Evolutionary conservation across 108 stramenopile species (phyloP).

Genomic region (Epithemia pelagica): DNA sequence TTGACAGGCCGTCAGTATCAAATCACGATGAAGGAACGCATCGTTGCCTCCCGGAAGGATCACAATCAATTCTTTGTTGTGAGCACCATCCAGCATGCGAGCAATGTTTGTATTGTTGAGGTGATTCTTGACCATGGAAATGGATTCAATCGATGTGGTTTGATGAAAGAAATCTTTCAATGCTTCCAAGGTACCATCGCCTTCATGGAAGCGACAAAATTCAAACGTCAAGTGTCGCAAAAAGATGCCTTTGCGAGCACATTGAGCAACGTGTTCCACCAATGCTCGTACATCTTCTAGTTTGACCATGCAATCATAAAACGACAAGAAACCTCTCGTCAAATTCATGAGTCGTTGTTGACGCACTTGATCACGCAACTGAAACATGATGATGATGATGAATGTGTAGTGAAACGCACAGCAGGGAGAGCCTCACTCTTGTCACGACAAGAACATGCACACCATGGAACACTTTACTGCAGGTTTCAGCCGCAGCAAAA

Average conservation of each 20-base stretch:
- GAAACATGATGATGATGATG: conserved; percentile 1
- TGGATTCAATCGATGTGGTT: neutral
- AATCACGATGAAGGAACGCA: neutral
- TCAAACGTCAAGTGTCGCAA: neutral
- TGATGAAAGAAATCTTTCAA: neutral
- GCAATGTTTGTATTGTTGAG: neutral
- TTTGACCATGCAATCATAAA: neutral
- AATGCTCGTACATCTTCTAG: neutral
- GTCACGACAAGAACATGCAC: no score
- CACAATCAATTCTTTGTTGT: neutral
- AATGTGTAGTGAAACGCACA: no score
- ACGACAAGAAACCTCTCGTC: neutral
- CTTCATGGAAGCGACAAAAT: neutral
- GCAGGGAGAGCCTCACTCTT: no score
- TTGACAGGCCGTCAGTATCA: neutral
- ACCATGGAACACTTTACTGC: no score
- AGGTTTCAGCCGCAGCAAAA: no score
- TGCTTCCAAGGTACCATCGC: neutral
- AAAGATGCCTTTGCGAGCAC: neutral
- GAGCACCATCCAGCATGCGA: neutral
- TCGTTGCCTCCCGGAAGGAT: neutral
- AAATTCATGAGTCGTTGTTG: neutral
- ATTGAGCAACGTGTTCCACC: neutral
- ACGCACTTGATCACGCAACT: neutral
- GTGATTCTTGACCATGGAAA: neutral